Evolutionary conservation across 176 grass and related monocot genomes (phyloP).

Genomic region (Puya raimondii): DNA sequence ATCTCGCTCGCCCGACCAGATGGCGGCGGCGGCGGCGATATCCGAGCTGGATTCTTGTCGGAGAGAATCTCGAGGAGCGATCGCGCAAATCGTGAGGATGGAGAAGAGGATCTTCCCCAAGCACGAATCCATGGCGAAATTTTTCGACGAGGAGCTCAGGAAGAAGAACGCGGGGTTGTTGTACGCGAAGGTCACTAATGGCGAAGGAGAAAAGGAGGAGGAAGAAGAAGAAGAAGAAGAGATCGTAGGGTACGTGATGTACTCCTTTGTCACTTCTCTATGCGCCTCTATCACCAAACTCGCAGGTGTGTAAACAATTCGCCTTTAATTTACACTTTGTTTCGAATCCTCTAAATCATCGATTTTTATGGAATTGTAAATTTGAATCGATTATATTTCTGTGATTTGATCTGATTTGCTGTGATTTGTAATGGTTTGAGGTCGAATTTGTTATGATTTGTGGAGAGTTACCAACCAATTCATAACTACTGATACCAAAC

Average conservation of each 20-base stretch:
- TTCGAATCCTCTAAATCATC: too few relatives aligned
- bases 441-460: too few relatives aligned
- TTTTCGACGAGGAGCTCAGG: constrained; percentile 57
- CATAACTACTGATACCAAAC: too few relatives aligned
- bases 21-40: constrained; percentile 13
- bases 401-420: too few relatives aligned
- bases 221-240: constrained; percentile 27
- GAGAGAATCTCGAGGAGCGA: constrained; percentile 23
- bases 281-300: constrained; percentile 87
- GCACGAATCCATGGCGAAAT: constrained; percentile 78
- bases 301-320: constrained; percentile 44
- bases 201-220: constrained; percentile 2
- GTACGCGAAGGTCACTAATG: constrained; percentile 28
- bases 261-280: constrained; percentile 62
- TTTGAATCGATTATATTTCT: too few relatives aligned
- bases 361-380: too few relatives aligned
- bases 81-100: constrained; percentile 57
- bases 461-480: too few relatives aligned
- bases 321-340: background rate
- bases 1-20: too few relatives aligned
- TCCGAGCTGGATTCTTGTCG: constrained; percentile 45
- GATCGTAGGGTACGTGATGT: constrained; percentile 69
- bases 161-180: constrained; percentile 65
- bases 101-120: constrained; percentile 85
- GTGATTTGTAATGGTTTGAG: too few relatives aligned